Percentiles rank a stretch among this genome's conserved stretches.
phyloP scores from a whole-genome alignment of 192 early-diverging fungal species.

The Phycomyces nitens region DNA sequence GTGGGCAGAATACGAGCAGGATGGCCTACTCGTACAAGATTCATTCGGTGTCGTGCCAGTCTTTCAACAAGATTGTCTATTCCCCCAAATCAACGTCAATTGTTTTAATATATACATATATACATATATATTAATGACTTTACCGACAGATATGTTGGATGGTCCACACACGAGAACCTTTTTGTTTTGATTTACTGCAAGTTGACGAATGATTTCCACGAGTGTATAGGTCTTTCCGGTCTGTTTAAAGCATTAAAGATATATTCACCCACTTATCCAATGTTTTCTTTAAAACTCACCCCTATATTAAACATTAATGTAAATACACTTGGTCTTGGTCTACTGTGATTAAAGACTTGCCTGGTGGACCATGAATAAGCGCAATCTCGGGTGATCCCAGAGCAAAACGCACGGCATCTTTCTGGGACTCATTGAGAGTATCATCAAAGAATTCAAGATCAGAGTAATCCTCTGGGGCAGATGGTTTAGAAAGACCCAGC shows the following conservation, averaged over 20 bases:
- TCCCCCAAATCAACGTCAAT: background rate
- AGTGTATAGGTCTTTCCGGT: conserved; percentile 89
- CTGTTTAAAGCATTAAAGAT: conserved; percentile 11
- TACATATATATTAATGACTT: background rate
- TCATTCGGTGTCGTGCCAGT: conserved; percentile 54
- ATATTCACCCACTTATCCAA: background rate
- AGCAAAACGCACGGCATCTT: conserved; percentile 61
- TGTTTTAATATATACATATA: background rate
- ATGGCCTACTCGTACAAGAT: conserved; percentile 79
- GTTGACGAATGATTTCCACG: conserved; percentile 81
- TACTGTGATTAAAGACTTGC: conserved; percentile 1
- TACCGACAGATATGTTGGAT: conserved; percentile 83
- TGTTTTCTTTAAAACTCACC: background rate
- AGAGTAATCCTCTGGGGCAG: conserved; percentile 17
- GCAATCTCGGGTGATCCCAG: conserved; percentile 61
- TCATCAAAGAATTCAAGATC: conserved; percentile 53
- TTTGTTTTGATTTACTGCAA: conserved; percentile 49
- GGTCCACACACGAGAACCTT: conserved; percentile 86
- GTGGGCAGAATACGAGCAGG: conserved; percentile 73
- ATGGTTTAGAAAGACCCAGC: conserved; percentile 39
- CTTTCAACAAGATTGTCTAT: conserved; percentile 85
- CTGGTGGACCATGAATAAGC: conserved; percentile 85
- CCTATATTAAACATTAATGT: background rate
- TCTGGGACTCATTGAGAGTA: conserved; percentile 67
- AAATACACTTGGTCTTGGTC: background rate